Evolutionary conservation across 2,329 filamentous ascomycete species (phyloP).

Genomic region (Ophiostoma pallidulum): DNA sequence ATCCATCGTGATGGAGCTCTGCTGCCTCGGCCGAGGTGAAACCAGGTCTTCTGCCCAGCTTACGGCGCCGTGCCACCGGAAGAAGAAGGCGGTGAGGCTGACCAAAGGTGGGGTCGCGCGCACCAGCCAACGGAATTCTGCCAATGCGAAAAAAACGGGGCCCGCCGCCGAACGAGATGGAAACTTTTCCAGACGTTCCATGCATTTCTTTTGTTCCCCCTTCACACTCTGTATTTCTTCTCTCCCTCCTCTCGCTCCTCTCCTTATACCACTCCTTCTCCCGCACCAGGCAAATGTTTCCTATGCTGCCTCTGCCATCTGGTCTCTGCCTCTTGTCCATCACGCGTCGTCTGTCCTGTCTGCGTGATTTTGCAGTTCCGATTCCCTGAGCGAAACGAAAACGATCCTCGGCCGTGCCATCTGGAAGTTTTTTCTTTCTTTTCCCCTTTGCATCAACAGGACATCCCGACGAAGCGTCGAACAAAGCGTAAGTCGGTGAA

Average conservation of each 20-base stretch:
- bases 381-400: neutral
- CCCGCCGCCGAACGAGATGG: constrained; percentile 7
- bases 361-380: constrained; percentile 5
- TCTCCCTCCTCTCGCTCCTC: neutral
- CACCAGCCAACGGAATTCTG: neutral
- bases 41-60: no score
- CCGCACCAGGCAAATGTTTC: constrained; percentile 1
- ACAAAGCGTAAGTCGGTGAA: neutral
- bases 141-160: neutral
- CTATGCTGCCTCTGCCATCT: constrained; percentile 2
- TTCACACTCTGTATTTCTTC: neutral
- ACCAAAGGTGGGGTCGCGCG: neutral
- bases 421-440: no score
- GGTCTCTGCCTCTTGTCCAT: neutral
- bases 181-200: constrained; percentile 18
- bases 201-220: constrained; percentile 15
- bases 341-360: neutral
- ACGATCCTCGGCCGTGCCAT: no score
- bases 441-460: no score
- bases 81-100: constrained; percentile 1
- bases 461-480: no score
- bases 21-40: no score
- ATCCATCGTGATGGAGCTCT: no score
- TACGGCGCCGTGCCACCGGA: no score
- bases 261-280: neutral